These are phyloP conservation scores for Ophiostoma sp. DNA, from an alignment of 2,329 filamentous ascomycete genomes.

Conservation along the genomic window DNA sequence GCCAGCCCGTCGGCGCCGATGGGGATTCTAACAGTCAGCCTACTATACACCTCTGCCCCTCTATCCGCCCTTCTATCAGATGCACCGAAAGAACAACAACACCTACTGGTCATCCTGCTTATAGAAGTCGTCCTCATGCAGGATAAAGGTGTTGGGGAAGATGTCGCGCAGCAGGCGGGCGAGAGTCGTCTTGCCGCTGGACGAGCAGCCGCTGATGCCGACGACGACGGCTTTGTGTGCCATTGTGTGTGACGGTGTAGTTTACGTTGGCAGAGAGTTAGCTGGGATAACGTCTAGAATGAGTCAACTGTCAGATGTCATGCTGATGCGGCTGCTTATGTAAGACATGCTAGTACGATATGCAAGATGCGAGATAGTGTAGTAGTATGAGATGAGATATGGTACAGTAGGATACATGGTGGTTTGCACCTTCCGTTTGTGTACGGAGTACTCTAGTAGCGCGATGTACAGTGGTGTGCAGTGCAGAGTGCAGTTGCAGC, in stretches of 20 bases:
- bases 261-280: too few relatives aligned
- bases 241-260: slow-evolving; percentile 18
- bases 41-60: too few relatives aligned
- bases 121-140: slow-evolving; percentile 98
- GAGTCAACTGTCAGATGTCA: background rate
- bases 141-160: slow-evolving; percentile 71
- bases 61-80: background rate
- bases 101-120: slow-evolving; percentile 66
- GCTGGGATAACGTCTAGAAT: background rate
- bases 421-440: slow-evolving; percentile 13
- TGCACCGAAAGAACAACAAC: background rate
- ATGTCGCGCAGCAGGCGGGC: slow-evolving; percentile 77
- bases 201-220: slow-evolving; percentile 83
- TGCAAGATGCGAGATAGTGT: background rate
- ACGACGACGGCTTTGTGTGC: slow-evolving; percentile 56
- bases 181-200: slow-evolving; percentile 91
- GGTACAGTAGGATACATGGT: background rate
- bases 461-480: slow-evolving; percentile 2
- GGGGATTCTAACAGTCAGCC: slow-evolving; percentile 44
- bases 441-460: background rate
- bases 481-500: background rate
- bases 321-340: background rate
- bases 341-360: background rate
- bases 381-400: background rate
- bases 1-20: slow-evolving; percentile 53